Conservation (phyloP, 1,284 basidiomycete species). For the Cystobasidium slooffiae region DNA sequence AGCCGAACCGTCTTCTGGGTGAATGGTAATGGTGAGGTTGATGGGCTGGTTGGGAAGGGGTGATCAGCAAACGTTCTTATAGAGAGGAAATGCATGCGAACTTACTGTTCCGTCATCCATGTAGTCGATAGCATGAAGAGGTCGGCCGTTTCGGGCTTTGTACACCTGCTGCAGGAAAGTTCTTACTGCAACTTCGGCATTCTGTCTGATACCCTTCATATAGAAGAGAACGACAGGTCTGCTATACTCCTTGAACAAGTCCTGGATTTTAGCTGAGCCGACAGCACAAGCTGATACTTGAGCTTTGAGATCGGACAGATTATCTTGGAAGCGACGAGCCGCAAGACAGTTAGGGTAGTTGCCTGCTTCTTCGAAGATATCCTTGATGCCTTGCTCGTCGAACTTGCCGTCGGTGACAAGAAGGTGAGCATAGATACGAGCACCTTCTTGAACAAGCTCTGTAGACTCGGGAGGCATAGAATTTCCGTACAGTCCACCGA, state of each 20-base stretch:
- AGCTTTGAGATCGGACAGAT: conserved; percentile 90
- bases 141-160: conserved; percentile 61
- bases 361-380: conserved; percentile 82
- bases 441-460: conserved; percentile 90
- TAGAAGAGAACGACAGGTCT: conserved; percentile 86
- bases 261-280: conserved; percentile 50
- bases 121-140: conserved; percentile 74
- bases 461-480: conserved; percentile 94
- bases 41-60: no score
- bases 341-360: conserved; percentile 64
- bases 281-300: conserved; percentile 78
- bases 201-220: conserved; percentile 81
- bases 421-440: conserved; percentile 89
- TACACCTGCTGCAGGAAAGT: conserved; percentile 78
- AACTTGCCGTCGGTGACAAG: conserved; percentile 83
- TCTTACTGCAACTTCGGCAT: conserved; percentile 87
- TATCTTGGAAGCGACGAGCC: conserved; percentile 67
- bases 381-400: conserved; percentile 71
- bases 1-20: conserved; percentile 76
- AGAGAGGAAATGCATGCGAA: no score
- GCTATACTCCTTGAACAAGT: conserved; percentile 84
- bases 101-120: conserved; percentile 90
- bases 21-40: conserved; percentile 63
- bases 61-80: no score
- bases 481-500: conserved; percentile 63